A percentile compares a stretch with the other conserved stretches of the same genome.
Evolutionary conservation across 768 basidiomycete genomes (phyloP).

Genomic region (Dentipellis sp.): DNA sequence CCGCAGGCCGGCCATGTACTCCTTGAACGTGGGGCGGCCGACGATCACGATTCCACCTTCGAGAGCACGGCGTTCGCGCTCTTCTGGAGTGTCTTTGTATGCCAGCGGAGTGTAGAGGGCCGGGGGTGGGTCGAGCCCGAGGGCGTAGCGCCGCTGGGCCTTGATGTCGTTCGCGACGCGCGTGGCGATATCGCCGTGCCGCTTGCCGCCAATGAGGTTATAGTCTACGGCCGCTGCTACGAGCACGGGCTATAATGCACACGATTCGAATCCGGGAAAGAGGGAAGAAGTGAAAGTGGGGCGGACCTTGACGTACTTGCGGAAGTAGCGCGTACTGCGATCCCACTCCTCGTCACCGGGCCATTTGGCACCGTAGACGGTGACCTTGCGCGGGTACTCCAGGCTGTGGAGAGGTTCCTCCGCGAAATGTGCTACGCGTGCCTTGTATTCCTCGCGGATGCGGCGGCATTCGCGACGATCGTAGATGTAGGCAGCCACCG

Average conservation of each 20-base stretch:
- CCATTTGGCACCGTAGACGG: slow-evolving; percentile 84
- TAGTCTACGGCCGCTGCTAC: slow-evolving; percentile 95
- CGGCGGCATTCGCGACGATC: slow-evolving; percentile 76
- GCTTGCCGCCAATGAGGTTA: slow-evolving; percentile 68
- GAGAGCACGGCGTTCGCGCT: slow-evolving; percentile 48
- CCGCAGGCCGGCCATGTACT: slow-evolving; percentile 83
- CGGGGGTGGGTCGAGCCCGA: slow-evolving; percentile 51
- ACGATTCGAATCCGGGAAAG: slow-evolving; percentile 10
- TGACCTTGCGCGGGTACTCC: slow-evolving; percentile 69
- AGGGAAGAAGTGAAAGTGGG: background rate
- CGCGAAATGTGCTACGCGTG: slow-evolving; percentile 70
- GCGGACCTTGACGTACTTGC: slow-evolving; percentile 93
- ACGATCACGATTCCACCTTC: slow-evolving; percentile 82
- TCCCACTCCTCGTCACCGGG: slow-evolving; percentile 93
- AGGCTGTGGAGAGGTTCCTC: slow-evolving; percentile 55
- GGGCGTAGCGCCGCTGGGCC: slow-evolving; percentile 53
- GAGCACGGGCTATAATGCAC: slow-evolving; percentile 64
- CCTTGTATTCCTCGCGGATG: slow-evolving; percentile 71
- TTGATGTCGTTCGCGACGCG: slow-evolving; percentile 68
- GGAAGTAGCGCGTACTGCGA: slow-evolving; percentile 79
- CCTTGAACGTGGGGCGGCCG: slow-evolving; percentile 88
- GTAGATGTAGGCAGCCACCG: slow-evolving; percentile 71
- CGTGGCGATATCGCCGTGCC: slow-evolving; percentile 79
- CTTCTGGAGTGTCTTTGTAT: slow-evolving; percentile 40
- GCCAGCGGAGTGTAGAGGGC: slow-evolving; percentile 37